Evolutionary conservation across 805 yeast species (phyloP), one percentile per base, ranked within the genome.

Genomic region (Candida chilensis): DNA sequence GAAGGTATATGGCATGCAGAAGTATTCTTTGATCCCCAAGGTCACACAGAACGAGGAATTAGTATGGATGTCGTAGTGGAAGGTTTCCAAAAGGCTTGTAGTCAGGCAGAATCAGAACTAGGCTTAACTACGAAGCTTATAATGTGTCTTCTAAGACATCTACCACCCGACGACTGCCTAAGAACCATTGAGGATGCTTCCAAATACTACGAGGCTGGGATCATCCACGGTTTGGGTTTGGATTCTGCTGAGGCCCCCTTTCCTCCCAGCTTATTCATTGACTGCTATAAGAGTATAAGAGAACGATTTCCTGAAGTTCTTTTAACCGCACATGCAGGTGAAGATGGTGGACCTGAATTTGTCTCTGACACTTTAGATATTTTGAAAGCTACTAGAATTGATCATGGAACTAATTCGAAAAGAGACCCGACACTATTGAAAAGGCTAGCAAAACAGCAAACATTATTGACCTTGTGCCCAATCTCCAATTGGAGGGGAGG

Each of bases 21-120:
- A 42, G 64, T 54, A 5, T 60, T 59, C 38, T 60, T 60, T 29
- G 67, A 60, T 32, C 67, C 67, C 13, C 67, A 60, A 37, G 67
- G 60, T 16, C 67, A 60, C 37, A 48, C 56, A 13, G 62, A 56
- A 33, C 40, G 65, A 31, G 62, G 58, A n/a, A 43, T 59, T 18
- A 31, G 47, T 17, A 41, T 58, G n/a, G 58, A 59, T 14, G 35
- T 39, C 9, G 64, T 60, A 4, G 53, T 58, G n/a, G 34, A 37
- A 13, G 66, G 66, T 1, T 56, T 60, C 34, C 39, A 53, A 35
- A 43, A 52, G 27, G 66, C 66, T 5, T 58, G 64, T 36, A 40
- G 44, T 24, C 59, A 52, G 29, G 64, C 65, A 17, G 39, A 38
- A 6, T 29, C 34, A 11, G 35, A 48, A 33, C 50, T 40, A 28